Evolutionary conservation across 2,329 filamentous ascomycete genomes (phyloP), one percentile per base, ranked within the genome.

Genomic region (Fusarium keratoplasticum): DNA sequence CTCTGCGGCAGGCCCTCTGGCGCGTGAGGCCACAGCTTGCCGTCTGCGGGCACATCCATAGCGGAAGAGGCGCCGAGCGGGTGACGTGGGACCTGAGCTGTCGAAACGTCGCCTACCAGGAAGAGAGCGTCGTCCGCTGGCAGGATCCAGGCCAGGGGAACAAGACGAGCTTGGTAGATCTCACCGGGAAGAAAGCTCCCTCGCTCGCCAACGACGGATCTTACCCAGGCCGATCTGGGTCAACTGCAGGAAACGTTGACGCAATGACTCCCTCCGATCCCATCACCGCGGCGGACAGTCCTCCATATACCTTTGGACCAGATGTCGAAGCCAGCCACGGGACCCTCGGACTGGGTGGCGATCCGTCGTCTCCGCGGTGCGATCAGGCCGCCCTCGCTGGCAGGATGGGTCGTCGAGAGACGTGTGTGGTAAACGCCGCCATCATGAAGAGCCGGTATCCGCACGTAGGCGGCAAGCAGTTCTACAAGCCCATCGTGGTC

Each of bases 401-500:
- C 4, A 81, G 86, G 33, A 80, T 83, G 73, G 84, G 86, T 54
- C 86, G 89, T 75, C 84, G 80, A 69, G 93, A 96, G 84, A 96
- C 94, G 1, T 95, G 91, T 79, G 84, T 97, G 62, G 88, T 96
- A 75, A 97, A 97, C 83, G 93, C 93, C 31, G 91, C 94, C 22
- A 91, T 95, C 71, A 89, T 93, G 86, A 90, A 90, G 50, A 91
- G 87, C 25, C 91, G 89, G 70, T 92, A 90, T 82, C 92, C 92
- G 59, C 90, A 93, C 72, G 77, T 76, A 1, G 87, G 86, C 2
- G 90, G 90, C 18, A 93, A 91, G 80, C 86, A 83, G 70, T 91
- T 93, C 82, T 91, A 95, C 82, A 94, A 95, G 80, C 92, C 94
- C 22, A 92, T 97, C 74, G 92, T 97, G n/a, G 91, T 97, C 14